Percentiles rank a stretch among this genome's conserved stretches.
These are phyloP conservation scores for Trichosanthes cucumerina DNA, from an alignment of 306 rosid genomes.

Conservation along the genomic window DNA sequence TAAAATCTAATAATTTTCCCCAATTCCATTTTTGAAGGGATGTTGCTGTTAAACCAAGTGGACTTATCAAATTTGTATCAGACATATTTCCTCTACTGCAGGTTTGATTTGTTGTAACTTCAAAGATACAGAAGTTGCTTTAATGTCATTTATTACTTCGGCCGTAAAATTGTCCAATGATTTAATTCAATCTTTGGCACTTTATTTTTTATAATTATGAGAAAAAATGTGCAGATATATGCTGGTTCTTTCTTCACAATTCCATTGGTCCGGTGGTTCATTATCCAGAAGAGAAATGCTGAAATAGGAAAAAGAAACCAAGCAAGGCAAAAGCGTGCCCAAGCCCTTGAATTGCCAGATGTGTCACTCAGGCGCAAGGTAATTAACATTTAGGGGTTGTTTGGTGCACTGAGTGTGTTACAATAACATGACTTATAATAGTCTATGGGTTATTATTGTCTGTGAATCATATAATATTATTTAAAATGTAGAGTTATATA, in stretches of 20 bases:
- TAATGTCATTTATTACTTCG: not conserved
- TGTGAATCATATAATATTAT: no score
- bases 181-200: not conserved
- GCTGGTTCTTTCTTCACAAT: slow-evolving; percentile 98
- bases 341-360: slow-evolving; percentile 73
- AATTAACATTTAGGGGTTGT: not conserved
- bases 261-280: slow-evolving; percentile 85
- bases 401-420: no score
- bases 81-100: slow-evolving; percentile 94
- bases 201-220: slow-evolving; percentile 8
- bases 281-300: slow-evolving; percentile 46
- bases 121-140: not conserved
- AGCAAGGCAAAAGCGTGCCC: slow-evolving; percentile 60
- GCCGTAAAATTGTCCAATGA: not conserved
- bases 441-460: no score
- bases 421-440: no score
- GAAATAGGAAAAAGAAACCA: slow-evolving; percentile 76
- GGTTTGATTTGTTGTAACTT: slow-evolving; percentile 33
- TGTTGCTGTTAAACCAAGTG: slow-evolving; percentile 45
- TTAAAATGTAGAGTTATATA: no score
- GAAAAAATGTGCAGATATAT: slow-evolving; percentile 52
- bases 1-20: slow-evolving; percentile 13
- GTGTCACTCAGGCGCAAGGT: slow-evolving; percentile 82
- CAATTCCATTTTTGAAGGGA: slow-evolving; percentile 44
- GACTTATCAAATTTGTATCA: slow-evolving; percentile 61